Evolutionary conservation across 306 rosid species (phyloP), one percentile per base, ranked within the genome.

Genomic region (Prunus armeniaca): DNA sequence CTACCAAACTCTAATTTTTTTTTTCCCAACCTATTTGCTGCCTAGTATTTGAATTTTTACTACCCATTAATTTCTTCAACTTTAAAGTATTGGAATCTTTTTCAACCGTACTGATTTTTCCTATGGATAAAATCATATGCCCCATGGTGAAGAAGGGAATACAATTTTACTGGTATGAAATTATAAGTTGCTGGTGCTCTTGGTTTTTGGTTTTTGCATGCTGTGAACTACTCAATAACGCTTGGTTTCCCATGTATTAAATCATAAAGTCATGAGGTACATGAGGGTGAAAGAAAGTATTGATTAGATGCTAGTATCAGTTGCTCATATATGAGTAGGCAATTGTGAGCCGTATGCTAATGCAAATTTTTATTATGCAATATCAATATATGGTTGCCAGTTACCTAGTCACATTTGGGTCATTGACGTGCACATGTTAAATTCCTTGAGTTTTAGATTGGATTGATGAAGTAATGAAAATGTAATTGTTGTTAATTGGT

Each of bases 1-100:
- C 93, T 86, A 88, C 92, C 87, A 83, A 88, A 88, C 91, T 50
- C 65, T 6, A 2, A 2, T 22, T 69, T 24, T 22, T 65, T 15
- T 34, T 65, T 15, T 34, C n/a, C 25, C 46, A 12, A 24, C 54
- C 27, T 51, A 24, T 76, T 52, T 54, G n/a, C 25, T 76, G 9
- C 20, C 22, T 57, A 19, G 32, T 24, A 17, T 68, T 22, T 49
- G 46, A 73, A 46, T 3, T 19, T 52, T 72, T 28, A 78, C 73
- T 67, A 58, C 57, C 38, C 51, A 14, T 17, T 8, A 19, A 47
- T 14, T 28, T 34, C 34, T 46, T 7, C 51, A 28, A 2, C 24
- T 54, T 17, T 46, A 62, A 41, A 74, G 43, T 22, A 52, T 49
- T 20, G 15, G 13, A 34, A n/a, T 19, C 65, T 60, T 60, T 25